Base-by-base conservation (phyloP, 176 grass and related monocot genomes). In the Cenchrus fungigraminus region DNA sequence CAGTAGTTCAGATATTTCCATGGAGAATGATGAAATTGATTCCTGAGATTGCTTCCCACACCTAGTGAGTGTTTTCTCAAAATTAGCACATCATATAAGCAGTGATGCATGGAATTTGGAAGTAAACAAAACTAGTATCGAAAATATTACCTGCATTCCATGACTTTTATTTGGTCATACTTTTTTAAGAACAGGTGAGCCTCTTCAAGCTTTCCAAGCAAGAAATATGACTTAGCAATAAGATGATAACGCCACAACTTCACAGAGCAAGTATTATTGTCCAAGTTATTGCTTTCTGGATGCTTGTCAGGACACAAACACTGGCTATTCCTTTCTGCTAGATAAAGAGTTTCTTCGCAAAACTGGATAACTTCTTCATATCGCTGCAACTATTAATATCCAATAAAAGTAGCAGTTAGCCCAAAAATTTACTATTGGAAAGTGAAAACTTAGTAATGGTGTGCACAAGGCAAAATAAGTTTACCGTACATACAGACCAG, bases 341-440 rank as follows among this genome's bases (percentile, higher is more conserved):
- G 68, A 76, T 84, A 75, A 28, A 84, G 52, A 65, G 84, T 92
- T 72, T 94, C 83, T 67, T 94, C 71, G 47, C 92, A 94, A 79
- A 92, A 87, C 37, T 29, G 74, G 85, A 97, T 93, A 70, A 91
- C 90, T 68, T 94, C 92, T 89, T 94, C 87, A 73, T 97, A 94
- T 66, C 66, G 83, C 46, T 60, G 86, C 71, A 98, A 54, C 93
- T 98, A 87, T 82, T 80, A 52, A 53, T 53, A 5, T 81, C 29
- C 65, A 78, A 63, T 46, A 85, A 88, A 75, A 89, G 13, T 55
- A 84, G 50, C 14, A 53, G 44, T 80, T 83, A 86, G 73, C 13
- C 19, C 34, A 78, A 68, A 80, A 22, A 60, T 43, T 40, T 45
- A 49, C 22, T 22, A 61, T 6, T 16, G 56, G 20, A 78, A 76